These are phyloP conservation scores for Euphrasia arctica DNA, from an alignment of 305 asterid species.

Conservation along the genomic window DNA sequence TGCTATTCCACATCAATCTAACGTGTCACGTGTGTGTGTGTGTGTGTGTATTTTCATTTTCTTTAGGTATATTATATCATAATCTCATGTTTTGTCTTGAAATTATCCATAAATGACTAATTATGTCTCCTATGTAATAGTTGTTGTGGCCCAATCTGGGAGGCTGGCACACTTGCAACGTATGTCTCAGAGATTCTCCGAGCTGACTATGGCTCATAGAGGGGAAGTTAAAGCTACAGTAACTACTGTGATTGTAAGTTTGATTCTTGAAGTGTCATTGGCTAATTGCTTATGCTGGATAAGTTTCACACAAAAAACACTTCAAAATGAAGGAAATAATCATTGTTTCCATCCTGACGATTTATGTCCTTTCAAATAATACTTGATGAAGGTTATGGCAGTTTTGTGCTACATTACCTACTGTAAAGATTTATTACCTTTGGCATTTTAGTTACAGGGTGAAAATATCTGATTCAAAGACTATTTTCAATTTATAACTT, in stretches of 20 bases:
- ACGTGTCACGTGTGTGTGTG: background rate
- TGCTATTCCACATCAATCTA: constrained; percentile 14
- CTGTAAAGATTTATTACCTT: background rate
- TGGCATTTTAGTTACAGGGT: background rate
- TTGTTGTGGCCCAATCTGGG: constrained; percentile 61
- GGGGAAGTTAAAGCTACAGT: constrained; percentile 77
- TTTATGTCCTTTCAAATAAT: background rate
- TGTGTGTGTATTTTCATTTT: background rate
- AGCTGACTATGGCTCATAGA: constrained; percentile 76
- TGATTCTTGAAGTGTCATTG: constrained; percentile 8
- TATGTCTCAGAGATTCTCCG: constrained; percentile 60
- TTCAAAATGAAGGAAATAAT: background rate
- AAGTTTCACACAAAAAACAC: background rate
- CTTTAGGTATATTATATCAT: constrained; percentile 12
- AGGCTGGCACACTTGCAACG: constrained; percentile 53
- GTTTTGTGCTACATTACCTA: background rate
- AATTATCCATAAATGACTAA: background rate
- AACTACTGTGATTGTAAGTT: constrained; percentile 76
- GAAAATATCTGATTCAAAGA: background rate
- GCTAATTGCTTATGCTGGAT: constrained; percentile 12
- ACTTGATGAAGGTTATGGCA: background rate
- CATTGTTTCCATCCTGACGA: background rate
- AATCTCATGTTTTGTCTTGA: background rate
- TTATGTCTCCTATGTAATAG: constrained; percentile 30
- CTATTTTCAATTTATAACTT: background rate